phyloP scores from a whole-genome alignment of 2,329 filamentous ascomycete genomes.

The Aspergillus tanneri region DNA sequence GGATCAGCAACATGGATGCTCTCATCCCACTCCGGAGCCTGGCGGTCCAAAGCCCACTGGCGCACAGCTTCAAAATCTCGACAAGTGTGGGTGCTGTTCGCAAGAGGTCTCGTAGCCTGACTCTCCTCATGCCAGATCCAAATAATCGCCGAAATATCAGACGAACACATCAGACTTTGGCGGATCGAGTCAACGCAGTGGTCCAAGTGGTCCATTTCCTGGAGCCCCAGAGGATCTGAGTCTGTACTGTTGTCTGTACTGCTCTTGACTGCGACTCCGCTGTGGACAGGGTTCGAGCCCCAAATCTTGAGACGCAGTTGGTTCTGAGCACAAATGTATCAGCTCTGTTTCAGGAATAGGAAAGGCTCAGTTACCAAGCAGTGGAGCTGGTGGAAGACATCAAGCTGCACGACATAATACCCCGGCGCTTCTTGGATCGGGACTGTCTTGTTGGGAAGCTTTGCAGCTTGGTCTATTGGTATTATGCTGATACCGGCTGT shows the following conservation, averaged over 20 bases:
- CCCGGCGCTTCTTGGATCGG: conserved; percentile 12
- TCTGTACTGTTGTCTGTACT: no score
- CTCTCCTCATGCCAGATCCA: conserved; percentile 12
- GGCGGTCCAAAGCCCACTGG: conserved; percentile 10
- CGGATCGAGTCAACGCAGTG: conserved; percentile 19
- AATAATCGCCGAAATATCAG: conserved; percentile 9
- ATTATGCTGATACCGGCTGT: conserved; percentile 12
- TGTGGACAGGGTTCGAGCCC: no score
- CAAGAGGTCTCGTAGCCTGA: background rate
- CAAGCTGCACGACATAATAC: conserved; percentile 11
- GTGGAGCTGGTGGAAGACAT: conserved; percentile 26
- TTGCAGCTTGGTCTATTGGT: conserved; percentile 3
- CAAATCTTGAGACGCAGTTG: no score
- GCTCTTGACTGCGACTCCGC: no score
- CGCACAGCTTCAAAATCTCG: conserved; percentile 17
- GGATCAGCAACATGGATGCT: conserved; percentile 1
- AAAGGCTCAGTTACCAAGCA: no score
- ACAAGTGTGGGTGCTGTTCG: conserved; percentile 14
- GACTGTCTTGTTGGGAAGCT: conserved; percentile 14
- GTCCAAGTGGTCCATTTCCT: conserved; percentile 15
- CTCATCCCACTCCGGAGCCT: background rate
- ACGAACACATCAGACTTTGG: conserved; percentile 20
- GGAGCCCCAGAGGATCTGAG: no score
- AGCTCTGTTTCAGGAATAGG: no score
- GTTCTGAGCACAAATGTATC: no score